Evolutionary conservation across 139 green algal genomes (phyloP), one percentile per base, ranked within the genome.

Genomic region (Chlamydomonas applanata): DNA sequence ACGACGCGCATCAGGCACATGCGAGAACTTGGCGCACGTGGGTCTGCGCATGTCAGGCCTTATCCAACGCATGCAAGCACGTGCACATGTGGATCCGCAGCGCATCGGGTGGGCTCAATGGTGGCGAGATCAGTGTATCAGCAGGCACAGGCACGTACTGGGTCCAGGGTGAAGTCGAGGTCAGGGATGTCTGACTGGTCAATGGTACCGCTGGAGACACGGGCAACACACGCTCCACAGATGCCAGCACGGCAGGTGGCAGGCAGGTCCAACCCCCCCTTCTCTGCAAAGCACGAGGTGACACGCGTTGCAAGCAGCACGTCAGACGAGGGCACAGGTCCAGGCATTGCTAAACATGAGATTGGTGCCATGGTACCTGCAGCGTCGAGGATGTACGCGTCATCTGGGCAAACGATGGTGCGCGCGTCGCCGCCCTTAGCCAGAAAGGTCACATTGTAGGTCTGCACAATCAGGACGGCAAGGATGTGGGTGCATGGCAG

Each of bases 331-430:
- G 40, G 11, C 40, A 19, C 11, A 49, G 11, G 7, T 19, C 11
- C 40, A 49, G 40, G 7, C 7, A 11, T 49, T 49, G 40, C 11
- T 49, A 11, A 49, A 11, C 40, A 49, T 61, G 53, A 13, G n/a
- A 20, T 49, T 11, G 14, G 53, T 61, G 53, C 53, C 20, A 32
- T 4, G 7, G 53, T 20, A 69, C 62, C 62, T 30, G 75, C 94
- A 36, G 90, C 88, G 61, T 97, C 89, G 16, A 98, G 83, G 30
- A 98, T 95, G 83, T 98, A 98, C 49, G 79, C 84, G 77, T 95
- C 82, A 76, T 95, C 83, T 2, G 76, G 82, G 77, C 80, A 87
- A 1, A 85, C 62, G 1, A 95, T 77, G 1, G 76, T 57, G 5
- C 85, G 74, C 34, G 67, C 62, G 33, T 89, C 73, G 1, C 90